phyloP scores from a whole-genome alignment of 106 monocot species.

The Chionographis japonica region DNA sequence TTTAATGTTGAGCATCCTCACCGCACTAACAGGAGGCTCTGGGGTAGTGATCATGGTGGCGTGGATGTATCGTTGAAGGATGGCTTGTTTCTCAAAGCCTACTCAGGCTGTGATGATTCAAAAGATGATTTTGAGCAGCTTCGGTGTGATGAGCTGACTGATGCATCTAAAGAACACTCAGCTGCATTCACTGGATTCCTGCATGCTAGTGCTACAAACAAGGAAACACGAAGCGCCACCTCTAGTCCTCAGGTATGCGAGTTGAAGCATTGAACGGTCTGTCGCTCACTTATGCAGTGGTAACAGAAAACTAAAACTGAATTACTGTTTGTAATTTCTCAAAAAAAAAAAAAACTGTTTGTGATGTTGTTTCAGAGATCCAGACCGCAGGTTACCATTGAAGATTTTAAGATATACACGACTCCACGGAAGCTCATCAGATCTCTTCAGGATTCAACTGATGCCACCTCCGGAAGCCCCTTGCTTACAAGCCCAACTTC shows the following conservation, averaged over 20 bases:
- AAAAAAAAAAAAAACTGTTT: neutral
- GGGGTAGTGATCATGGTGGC: conserved; percentile 41
- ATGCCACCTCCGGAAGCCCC: conserved; percentile 4
- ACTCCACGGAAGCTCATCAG: conserved; percentile 74
- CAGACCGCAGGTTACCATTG: conserved; percentile 22
- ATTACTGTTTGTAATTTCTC: neutral
- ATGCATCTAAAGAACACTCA: conserved; percentile 15
- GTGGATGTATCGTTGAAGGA: conserved; percentile 83
- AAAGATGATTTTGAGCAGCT: conserved; percentile 9
- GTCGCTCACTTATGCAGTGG: neutral
- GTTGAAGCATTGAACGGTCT: neutral
- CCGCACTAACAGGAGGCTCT: conserved; percentile 55
- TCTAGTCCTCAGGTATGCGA: conserved; percentile 59
- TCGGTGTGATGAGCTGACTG: conserved; percentile 7
- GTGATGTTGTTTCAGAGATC: conserved; percentile 32
- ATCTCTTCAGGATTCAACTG: conserved; percentile 56
- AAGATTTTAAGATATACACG: conserved; percentile 51
- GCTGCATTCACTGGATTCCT: conserved; percentile 60
- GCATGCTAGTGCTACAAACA: conserved; percentile 10
- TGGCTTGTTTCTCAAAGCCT: conserved; percentile 45
- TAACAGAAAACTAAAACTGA: neutral
- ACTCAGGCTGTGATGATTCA: conserved; percentile 12
- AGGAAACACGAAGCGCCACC: conserved; percentile 6
- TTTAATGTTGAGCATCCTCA: conserved; percentile 25
- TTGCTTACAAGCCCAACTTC: conserved; percentile 11